Conservation (phyloP, 768 basidiomycete species). For the Russula foetens region DNA sequence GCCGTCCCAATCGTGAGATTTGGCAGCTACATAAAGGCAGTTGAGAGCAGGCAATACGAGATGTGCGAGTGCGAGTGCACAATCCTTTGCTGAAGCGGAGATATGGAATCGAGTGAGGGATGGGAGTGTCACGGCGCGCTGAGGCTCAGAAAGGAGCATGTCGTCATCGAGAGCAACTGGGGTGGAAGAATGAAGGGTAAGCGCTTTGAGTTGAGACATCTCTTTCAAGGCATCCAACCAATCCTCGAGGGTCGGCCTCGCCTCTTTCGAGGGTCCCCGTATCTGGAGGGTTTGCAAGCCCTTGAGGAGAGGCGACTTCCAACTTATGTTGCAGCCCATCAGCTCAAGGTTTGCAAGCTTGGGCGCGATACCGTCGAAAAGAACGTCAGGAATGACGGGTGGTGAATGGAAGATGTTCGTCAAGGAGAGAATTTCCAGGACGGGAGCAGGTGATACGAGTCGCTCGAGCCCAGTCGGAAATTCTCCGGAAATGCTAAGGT, state of each 20-base stretch:
- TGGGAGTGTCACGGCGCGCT: background rate
- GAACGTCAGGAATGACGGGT: background rate
- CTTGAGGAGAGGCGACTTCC: conserved; percentile 3
- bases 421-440: background rate
- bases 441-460: background rate
- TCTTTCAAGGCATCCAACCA: conserved; percentile 12
- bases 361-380: background rate
- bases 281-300: conserved; percentile 3
- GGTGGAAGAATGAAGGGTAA: background rate
- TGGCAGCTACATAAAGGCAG: background rate
- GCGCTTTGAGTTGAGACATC: conserved; percentile 3
- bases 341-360: background rate
- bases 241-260: background rate
- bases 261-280: background rate
- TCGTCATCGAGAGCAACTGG: background rate
- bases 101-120: background rate
- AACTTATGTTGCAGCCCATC: background rate
- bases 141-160: background rate
- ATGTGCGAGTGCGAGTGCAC: background rate
- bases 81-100: background rate
- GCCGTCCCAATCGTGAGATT: background rate
- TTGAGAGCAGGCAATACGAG: conserved; percentile 5
- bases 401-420: no score
- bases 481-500: background rate
- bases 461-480: background rate